Evolutionary conservation across 108 stramenopile genomes (phyloP).

Genomic region (Pseudonitzschia multiseries): DNA sequence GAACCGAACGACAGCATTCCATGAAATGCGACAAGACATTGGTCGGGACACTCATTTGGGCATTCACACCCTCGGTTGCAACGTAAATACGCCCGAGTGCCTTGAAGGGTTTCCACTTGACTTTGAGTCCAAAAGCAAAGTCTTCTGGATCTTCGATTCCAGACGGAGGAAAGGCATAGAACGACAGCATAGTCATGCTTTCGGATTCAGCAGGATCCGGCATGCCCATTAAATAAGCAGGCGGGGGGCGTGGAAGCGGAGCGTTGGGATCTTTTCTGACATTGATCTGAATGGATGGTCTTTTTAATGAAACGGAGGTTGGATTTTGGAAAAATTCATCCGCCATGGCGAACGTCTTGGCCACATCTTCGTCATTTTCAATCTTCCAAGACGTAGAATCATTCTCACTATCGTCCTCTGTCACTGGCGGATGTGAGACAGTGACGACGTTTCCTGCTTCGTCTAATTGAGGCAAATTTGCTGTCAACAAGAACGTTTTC

Average conservation of each 20-base stretch:
- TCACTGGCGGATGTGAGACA: background rate
- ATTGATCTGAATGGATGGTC: conserved; percentile 74
- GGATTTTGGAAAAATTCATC: conserved; percentile 54
- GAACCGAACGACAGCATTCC: conserved; percentile 57
- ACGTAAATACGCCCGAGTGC: conserved; percentile 93
- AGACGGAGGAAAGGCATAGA: conserved; percentile 79
- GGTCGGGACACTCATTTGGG: conserved; percentile 96
- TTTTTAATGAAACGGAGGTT: conserved; percentile 37
- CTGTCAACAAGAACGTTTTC: conserved; percentile 67
- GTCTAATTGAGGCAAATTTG: conserved; percentile 55
- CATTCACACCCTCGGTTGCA: conserved; percentile 94
- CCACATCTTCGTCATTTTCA: conserved; percentile 70
- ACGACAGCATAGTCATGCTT: conserved; percentile 89
- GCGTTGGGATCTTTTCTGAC: conserved; percentile 83
- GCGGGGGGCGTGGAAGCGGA: conserved; percentile 72
- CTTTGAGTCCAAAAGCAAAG: conserved; percentile 55
- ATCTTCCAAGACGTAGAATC: conserved; percentile 44
- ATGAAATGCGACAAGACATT: conserved; percentile 71
- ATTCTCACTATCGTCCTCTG: background rate
- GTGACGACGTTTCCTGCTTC: conserved; percentile 52
- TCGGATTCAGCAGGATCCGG: conserved; percentile 62
- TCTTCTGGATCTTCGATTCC: conserved; percentile 70
- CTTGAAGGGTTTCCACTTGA: conserved; percentile 82
- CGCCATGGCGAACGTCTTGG: conserved; percentile 57
- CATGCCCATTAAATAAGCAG: conserved; percentile 67